A percentile compares a stretch with the other conserved stretches of the same genome.
phyloP scores from a whole-genome alignment of 768 basidiomycete genomes.

The Leccinum barrowsii region DNA sequence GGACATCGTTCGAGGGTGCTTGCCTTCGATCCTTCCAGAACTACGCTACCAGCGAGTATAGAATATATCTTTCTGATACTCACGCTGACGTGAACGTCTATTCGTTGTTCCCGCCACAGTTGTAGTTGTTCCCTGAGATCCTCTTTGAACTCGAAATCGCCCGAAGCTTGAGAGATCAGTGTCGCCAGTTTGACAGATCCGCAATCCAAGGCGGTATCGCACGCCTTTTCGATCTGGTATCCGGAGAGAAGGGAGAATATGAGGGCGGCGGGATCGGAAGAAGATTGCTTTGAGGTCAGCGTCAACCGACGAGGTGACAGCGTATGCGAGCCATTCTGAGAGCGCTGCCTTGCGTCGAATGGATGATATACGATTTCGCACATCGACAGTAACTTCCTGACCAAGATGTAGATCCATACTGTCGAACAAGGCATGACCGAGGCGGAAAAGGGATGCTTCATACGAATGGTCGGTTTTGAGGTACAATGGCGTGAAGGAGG shows the following conservation, averaged over 20 bases:
- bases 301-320: constrained; percentile 69
- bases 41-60: constrained; percentile 72
- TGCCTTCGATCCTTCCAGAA: constrained; percentile 52
- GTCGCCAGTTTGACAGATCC: constrained; percentile 85
- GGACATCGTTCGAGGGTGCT: constrained; percentile 49
- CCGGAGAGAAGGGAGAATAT: constrained; percentile 83
- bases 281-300: constrained; percentile 55
- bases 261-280: constrained; percentile 42
- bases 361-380: constrained; percentile 55
- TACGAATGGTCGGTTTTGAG: constrained; percentile 65
- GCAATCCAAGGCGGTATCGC: constrained; percentile 65
- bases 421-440: constrained; percentile 88
- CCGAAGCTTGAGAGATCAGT: constrained; percentile 81
- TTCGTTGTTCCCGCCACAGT: constrained; percentile 78
- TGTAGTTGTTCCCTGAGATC: constrained; percentile 74
- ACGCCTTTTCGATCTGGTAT: constrained; percentile 83
- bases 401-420: constrained; percentile 64
- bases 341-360: constrained; percentile 77
- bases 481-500: constrained; percentile 72
- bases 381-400: constrained; percentile 50
- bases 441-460: constrained; percentile 81
- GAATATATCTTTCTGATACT: constrained; percentile 79
- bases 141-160: constrained; percentile 67
- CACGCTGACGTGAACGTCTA: constrained; percentile 63
- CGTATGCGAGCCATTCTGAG: constrained; percentile 79